These are phyloP conservation scores for Coemansia sp. DNA, from an alignment of 192 early-diverging fungal species.

Conservation along the genomic window DNA sequence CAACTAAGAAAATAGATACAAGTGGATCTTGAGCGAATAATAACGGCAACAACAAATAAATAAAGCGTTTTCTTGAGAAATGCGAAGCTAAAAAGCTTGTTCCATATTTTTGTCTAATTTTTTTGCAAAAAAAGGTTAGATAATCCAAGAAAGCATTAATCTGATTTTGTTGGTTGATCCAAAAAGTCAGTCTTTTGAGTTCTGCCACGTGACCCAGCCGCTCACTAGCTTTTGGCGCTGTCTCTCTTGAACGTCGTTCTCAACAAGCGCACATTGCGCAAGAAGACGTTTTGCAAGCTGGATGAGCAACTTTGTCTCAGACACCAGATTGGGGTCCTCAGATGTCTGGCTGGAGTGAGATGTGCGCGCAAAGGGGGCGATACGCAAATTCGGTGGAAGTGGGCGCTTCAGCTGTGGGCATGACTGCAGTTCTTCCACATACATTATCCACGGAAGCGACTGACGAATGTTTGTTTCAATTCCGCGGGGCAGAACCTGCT, in stretches of 20 bases:
- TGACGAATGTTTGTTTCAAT: conserved; percentile 10
- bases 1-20: neutral
- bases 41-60: too few species aligned
- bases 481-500: conserved; percentile 15
- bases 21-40: too few species aligned
- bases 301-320: conserved; percentile 28
- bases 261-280: conserved; percentile 32
- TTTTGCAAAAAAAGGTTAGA: neutral
- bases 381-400: conserved; percentile 25
- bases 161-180: neutral
- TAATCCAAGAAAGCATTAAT: neutral
- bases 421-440: conserved; percentile 20
- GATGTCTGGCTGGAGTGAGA: conserved; percentile 9
- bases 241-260: conserved; percentile 22
- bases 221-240: conserved; percentile 18
- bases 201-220: conserved; percentile 29
- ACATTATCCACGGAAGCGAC: conserved; percentile 43
- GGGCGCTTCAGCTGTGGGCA: conserved; percentile 23
- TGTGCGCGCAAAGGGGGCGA: conserved; percentile 23
- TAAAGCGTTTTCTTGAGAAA: too few species aligned
- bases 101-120: too few species aligned
- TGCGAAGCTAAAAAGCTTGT: too few species aligned
- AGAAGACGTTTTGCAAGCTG: conserved; percentile 25
- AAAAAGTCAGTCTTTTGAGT: conserved; percentile 6
- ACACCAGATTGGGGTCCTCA: conserved; percentile 13